Evolutionary conservation across 2,329 filamentous ascomycete genomes (phyloP), one percentile per base, ranked within the genome.

Genomic region (Fusarium verrucosum): DNA sequence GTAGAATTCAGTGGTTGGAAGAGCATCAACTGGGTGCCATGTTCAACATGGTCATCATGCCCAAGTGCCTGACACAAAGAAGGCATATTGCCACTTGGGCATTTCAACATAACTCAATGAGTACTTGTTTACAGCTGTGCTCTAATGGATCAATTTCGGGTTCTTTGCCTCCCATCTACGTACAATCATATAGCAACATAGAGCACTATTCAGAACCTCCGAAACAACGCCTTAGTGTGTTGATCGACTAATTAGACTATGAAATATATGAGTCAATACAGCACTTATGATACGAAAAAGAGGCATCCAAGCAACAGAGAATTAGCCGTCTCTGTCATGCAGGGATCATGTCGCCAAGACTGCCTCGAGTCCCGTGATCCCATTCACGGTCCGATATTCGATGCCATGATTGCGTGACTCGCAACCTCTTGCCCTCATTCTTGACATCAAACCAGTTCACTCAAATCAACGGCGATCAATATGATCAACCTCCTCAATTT

Each of bases 301-400:
- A 44, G 14, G 41, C 23, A 32, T 44, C 19, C 28, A n/a, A 44
- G 23, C n/a, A 14, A 32, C 26, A 16, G 26, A 32, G 10, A 32
- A 19, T 44, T 22, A 22, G 7, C 22, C 14, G 19, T 23, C 28
- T 22, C 33, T 5, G 28, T 19, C 41, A 32, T 14, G 19, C 41
- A 23, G 8, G 26, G 9, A 16, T n/a, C 22, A 33, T 16, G 22
- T 33, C 20, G 43, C 26, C 43, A 40, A 33, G 43, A 40, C 44
- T 38, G 33, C 22, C 22, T 28, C 25, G 28, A 36, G 28, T 54
- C 36, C 23, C 47, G 54, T 59, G 57, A 59, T 40, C 22, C 13
- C 8, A 50, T 35, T 35, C 33, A 32, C 51, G 36, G 20, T 44
- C 35, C 30, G 33, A 20, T 32, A 49, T 25, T 32, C 10, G 16